A percentile compares a stretch with the other conserved stretches of the same genome.
These are phyloP conservation scores for Cercospora nicotianae DNA, from an alignment of 2,329 filamentous ascomycete species.

Conservation along the genomic window DNA sequence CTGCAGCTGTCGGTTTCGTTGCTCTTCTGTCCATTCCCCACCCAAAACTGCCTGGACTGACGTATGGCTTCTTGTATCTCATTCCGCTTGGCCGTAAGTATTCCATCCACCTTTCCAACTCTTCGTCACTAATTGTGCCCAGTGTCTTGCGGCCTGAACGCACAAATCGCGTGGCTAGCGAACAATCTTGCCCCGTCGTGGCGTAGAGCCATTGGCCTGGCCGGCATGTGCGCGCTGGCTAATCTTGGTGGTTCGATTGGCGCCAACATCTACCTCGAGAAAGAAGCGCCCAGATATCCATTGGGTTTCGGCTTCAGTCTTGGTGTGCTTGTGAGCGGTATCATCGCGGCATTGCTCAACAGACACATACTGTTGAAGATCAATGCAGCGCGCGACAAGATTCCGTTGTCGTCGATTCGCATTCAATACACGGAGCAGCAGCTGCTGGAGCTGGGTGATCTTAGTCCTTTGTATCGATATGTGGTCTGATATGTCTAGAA, in stretches of 20 bases:
- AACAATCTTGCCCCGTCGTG: constrained; percentile 55
- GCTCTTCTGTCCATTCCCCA: constrained; percentile 44
- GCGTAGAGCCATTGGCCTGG: constrained; percentile 21
- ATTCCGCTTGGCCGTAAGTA: constrained; percentile 57
- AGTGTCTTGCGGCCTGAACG: constrained; percentile 23
- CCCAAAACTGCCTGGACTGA: constrained; percentile 43
- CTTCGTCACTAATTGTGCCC: neutral
- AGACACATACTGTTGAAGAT: constrained; percentile 1
- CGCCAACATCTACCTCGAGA: constrained; percentile 22
- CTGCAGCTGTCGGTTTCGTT: constrained; percentile 30
- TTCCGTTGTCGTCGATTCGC: constrained; percentile 39
- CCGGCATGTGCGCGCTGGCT: constrained; percentile 17
- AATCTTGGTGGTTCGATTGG: constrained; percentile 28
- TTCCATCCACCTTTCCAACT: constrained; percentile 45
- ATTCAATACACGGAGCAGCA: constrained; percentile 41
- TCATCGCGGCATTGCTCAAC: constrained; percentile 28
- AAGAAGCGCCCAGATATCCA: constrained; percentile 21
- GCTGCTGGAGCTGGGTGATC: constrained; percentile 42
- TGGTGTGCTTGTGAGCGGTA: constrained; percentile 28
- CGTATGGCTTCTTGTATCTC: constrained; percentile 57
- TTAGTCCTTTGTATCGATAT: constrained; percentile 44
- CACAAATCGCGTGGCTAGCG: constrained; percentile 51
- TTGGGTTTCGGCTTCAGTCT: constrained; percentile 25
- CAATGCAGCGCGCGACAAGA: constrained; percentile 38
- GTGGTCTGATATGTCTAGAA: constrained; percentile 13